A percentile compares a stretch with the other conserved stretches of the same genome.
Conservation (phyloP, 208 protist genomes). For the Leishmania gerbilli region DNA sequence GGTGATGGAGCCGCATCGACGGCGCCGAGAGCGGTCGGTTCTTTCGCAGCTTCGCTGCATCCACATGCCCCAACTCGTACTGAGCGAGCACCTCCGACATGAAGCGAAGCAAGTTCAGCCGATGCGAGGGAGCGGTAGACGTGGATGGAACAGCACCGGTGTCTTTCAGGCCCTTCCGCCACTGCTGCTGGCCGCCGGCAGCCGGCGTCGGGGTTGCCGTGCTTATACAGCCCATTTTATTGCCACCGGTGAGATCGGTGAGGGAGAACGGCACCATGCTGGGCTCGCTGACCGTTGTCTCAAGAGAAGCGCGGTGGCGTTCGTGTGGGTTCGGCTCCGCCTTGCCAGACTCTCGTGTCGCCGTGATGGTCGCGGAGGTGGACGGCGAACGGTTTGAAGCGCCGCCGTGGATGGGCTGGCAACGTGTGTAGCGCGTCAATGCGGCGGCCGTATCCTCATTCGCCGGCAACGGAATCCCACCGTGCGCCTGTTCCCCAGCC, state of each 20-base stretch:
- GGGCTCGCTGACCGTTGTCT: slow-evolving; percentile 27
- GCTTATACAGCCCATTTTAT: neutral
- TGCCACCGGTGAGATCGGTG: neutral
- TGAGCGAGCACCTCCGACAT: slow-evolving; percentile 62
- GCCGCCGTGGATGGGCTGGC: neutral
- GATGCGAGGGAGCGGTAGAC: slow-evolving; percentile 1
- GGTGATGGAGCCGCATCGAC: neutral
- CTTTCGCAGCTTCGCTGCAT: neutral
- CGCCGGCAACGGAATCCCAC: neutral
- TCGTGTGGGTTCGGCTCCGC: neutral
- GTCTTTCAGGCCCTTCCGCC: neutral
- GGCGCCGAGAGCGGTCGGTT: slow-evolving; percentile 18
- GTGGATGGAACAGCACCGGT: neutral
- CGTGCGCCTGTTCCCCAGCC: neutral
- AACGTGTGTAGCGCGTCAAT: neutral
- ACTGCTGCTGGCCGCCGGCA: neutral
- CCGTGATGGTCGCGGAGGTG: neutral
- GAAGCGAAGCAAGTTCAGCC: slow-evolving; percentile 72
- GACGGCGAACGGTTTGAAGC: neutral
- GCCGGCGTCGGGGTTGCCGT: neutral
- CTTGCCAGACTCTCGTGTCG: neutral
- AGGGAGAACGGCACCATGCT: slow-evolving; percentile 56
- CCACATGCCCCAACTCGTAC: slow-evolving; percentile 18
- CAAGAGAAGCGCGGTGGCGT: neutral
- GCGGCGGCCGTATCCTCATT: neutral